Evolutionary conservation across 768 basidiomycete species (phyloP), one percentile per base, ranked within the genome.

Genomic region (Suillus spraguei): DNA sequence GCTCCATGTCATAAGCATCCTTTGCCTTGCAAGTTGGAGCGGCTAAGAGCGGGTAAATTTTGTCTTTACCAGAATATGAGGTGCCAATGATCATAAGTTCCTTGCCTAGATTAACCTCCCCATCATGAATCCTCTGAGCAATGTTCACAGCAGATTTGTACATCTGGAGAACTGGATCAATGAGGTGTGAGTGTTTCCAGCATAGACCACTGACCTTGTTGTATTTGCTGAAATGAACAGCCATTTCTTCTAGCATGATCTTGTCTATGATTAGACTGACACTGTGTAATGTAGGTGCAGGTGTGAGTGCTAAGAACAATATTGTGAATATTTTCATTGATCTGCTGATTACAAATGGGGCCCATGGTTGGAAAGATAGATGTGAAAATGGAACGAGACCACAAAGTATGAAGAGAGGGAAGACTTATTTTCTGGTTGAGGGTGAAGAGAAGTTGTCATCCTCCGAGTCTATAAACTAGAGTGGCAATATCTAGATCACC

Each of bases 191-290:
- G n/a, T n/a, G n/a, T n/a, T n/a, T 44, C 61, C 63, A 63, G 38
- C 68, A 69, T 2, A 69, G 54, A 3, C 68, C 63, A 2, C 62
- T 46, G 9, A 65, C 53, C 17, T 60, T 59, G 35, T 68, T 63
- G 11, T 7, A 49, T 2, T 66, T 39, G 16, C 38, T 53, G 38
- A 66, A 64, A 39, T 68, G 55, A 2, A 35, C 5, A 0, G 63
- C 65, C 5, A 35, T 52, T 20, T 69, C 65, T 35, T 69, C 65
- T 0, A 68, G 22, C 0, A 63, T 61, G 8, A 64, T 63, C 22
- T 70, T 56, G 22, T 70, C 69, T 2, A 65, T 65, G 13, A 62
- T 42, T 4, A 69, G 36, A 35, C 52, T 66, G 36, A 67, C 33
- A 9, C 68, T 62, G 1, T 52, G 38, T n/a, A 55, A 58, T 20